Percentiles rank a stretch among this genome's conserved stretches.
phyloP scores from a whole-genome alignment of 768 basidiomycete genomes.

The Termitomyces sp. region DNA sequence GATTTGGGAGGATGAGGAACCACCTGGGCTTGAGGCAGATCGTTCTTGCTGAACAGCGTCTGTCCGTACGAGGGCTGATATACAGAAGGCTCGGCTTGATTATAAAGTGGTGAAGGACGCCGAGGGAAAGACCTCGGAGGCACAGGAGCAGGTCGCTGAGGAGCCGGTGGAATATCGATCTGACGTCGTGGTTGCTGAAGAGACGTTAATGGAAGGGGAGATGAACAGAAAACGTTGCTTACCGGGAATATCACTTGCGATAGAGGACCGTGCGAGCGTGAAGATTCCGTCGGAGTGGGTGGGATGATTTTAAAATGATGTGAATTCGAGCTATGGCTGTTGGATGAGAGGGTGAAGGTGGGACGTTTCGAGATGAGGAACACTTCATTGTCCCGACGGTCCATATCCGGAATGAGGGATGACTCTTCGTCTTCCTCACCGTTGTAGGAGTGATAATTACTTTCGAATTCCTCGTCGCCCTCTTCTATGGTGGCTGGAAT shows the following conservation, averaged over 20 bases:
- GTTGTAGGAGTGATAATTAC: not conserved
- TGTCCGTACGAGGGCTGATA: not conserved
- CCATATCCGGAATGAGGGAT: slow-evolving; percentile 11
- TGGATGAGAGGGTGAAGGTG: slow-evolving; percentile 11
- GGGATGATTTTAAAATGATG: slow-evolving; percentile 15
- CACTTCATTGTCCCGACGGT: slow-evolving; percentile 11
- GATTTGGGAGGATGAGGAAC: not conserved
- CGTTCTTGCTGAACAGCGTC: not conserved
- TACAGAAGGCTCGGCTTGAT: not conserved
- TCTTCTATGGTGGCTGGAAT: slow-evolving; percentile 15
- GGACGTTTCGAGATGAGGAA: slow-evolving; percentile 14
- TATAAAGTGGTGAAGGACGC: not conserved
- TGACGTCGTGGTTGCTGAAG: slow-evolving; percentile 1
- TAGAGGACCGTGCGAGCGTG: slow-evolving; percentile 1
- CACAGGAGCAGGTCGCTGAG: slow-evolving; percentile 11
- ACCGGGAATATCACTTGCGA: not conserved
- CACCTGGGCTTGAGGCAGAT: not conserved
- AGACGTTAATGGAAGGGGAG: not conserved
- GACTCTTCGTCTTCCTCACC: slow-evolving; percentile 9
- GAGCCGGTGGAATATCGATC: slow-evolving; percentile 13
- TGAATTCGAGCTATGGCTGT: slow-evolving; percentile 13
- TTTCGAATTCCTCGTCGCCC: slow-evolving; percentile 8
- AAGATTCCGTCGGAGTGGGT: slow-evolving; percentile 17
- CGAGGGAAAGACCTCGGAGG: slow-evolving; percentile 6
- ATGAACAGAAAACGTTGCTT: not conserved